Conservation (phyloP, 345 rosid genomes). For the Erodium maritimum region DNA sequence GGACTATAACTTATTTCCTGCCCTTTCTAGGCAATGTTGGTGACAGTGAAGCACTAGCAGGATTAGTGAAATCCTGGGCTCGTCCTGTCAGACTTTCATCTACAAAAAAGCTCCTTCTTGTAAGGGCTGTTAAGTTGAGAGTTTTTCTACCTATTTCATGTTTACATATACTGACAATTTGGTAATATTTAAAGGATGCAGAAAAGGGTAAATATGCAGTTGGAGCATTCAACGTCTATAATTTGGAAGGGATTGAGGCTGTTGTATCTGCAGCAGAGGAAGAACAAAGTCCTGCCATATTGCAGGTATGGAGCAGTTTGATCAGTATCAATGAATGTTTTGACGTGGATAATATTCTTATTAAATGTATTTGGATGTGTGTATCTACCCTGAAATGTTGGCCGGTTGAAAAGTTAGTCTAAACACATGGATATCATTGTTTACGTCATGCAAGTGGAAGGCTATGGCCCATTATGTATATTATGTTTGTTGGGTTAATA, state of each 20-base stretch:
- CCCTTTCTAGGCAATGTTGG: slow-evolving; percentile 74
- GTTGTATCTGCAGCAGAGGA: slow-evolving; percentile 96
- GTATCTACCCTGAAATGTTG: too few species aligned
- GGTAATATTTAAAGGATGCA: slow-evolving; percentile 42
- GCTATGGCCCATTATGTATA: background rate
- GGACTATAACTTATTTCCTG: background rate
- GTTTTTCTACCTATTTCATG: background rate
- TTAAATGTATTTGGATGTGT: too few species aligned
- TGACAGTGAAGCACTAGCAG: slow-evolving; percentile 59
- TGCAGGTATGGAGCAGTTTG: slow-evolving; percentile 46
- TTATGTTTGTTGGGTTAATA: too few species aligned
- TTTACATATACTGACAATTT: slow-evolving; percentile 14
- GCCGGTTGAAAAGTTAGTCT: too few species aligned
- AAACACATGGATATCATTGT: too few species aligned
- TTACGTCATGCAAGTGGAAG: too few species aligned
- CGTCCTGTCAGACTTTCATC: slow-evolving; percentile 45
- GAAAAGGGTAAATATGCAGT: slow-evolving; percentile 83
- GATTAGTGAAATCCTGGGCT: slow-evolving; percentile 88
- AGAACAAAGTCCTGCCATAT: slow-evolving; percentile 85
- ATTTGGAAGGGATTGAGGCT: slow-evolving; percentile 89
- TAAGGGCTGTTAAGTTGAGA: slow-evolving; percentile 18
- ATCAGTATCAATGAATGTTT: background rate
- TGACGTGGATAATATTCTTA: too few species aligned
- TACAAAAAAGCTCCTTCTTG: slow-evolving; percentile 62
- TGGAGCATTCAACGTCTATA: slow-evolving; percentile 95